Base-by-base conservation (phyloP, 1,139 yeast genomes). In the Pichia inconspicua region DNA sequence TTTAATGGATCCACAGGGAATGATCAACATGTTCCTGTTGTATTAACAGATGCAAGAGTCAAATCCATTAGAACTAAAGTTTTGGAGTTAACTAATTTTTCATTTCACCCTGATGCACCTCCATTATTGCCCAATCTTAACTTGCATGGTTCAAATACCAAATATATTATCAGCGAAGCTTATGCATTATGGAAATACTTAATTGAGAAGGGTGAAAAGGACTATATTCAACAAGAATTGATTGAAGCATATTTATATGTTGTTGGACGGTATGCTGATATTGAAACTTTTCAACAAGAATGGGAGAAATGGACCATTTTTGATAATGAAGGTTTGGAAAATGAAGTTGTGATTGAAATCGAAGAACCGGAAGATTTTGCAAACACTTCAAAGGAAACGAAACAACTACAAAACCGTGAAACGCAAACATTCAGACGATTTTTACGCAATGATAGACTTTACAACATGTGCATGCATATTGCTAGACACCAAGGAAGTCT, bases 161-260 rank as follows among this genome's bases (percentile, higher is more conserved):
- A 60, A 58, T 30, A 80, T 53, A 68, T 86, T 1, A 52, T 85
- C 45, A 82, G 84, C 0, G 97, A 90, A 65, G 80, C 94, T 0
- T 73, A 79, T 48, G 97, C 97, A 0, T 51, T 90, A 12, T 80
- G 94, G 82, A 75, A 75, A 3, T 82, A 75, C 58, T 65, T 77
- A 12, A 54, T 75, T 15, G 61, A 72, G 39, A 61, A 64, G 41
- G 64, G 69, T 43, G 15, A 38, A 17, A 28, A 19, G 1, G 58
- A 64, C 0, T 63, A 72, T 37, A 63, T 84, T 31, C 74, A 69
- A 44, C 59, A 60, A 1, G 68, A 70, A 27, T 65, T 74, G 10
- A 65, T 79, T 17, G 73, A 75, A 41, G 70, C 80, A 1, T 84
- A 73, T 58, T 66, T 87, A 55, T 72, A 72, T 49, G 71, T 82